These are phyloP conservation scores for Russula dissimulans DNA, from an alignment of 768 basidiomycete genomes.

Conservation along the genomic window DNA sequence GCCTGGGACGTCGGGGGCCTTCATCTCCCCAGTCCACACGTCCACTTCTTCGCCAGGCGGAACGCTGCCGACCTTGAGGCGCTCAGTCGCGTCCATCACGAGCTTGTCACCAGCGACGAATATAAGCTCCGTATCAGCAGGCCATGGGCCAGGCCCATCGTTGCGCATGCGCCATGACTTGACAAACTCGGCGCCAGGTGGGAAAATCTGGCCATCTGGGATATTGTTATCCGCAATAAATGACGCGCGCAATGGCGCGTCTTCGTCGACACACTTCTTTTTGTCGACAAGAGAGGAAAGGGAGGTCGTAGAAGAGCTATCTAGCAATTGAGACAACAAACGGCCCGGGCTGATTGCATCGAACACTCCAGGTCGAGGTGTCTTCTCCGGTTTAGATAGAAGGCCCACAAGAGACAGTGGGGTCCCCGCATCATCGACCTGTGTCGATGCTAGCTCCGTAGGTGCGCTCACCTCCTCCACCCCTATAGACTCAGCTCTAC, in stretches of 20 bases:
- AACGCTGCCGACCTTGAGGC: slow-evolving; percentile 46
- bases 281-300: slow-evolving; percentile 3
- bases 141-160: slow-evolving; percentile 55
- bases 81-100: slow-evolving; percentile 28
- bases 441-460: slow-evolving; percentile 13
- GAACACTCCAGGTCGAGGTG: background rate
- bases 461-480: slow-evolving; percentile 2
- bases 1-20: slow-evolving; percentile 70
- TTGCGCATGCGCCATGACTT: slow-evolving; percentile 77
- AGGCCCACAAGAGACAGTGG: slow-evolving; percentile 10
- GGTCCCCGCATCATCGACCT: slow-evolving; percentile 1
- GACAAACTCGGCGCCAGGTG: slow-evolving; percentile 77
- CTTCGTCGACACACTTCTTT: background rate
- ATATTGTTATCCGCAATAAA: slow-evolving; percentile 65
- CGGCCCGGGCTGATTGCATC: slow-evolving; percentile 12
- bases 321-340: slow-evolving; percentile 14
- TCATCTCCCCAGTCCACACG: slow-evolving; percentile 65
- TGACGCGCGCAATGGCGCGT: slow-evolving; percentile 37
- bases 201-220: slow-evolving; percentile 64
- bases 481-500: background rate
- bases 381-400: slow-evolving; percentile 12
- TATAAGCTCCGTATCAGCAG: slow-evolving; percentile 52
- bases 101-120: slow-evolving; percentile 67
- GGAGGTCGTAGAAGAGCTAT: slow-evolving; percentile 3
- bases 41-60: slow-evolving; percentile 50